Evolutionary conservation across 2,329 filamentous ascomycete genomes (phyloP).

Genomic region (Trichoderma simmonsii): DNA sequence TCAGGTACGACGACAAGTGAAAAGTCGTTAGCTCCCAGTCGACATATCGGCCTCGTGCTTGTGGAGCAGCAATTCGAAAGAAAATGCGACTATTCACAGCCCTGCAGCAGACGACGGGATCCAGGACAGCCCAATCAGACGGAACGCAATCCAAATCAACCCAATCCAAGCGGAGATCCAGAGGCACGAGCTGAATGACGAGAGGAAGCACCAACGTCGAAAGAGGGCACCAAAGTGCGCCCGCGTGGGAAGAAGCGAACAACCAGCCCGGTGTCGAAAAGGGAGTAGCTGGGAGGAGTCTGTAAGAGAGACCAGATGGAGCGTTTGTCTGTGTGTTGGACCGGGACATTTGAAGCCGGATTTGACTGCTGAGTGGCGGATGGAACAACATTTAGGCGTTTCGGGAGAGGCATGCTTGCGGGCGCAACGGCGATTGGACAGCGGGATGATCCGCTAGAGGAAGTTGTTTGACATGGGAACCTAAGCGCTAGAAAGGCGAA

Average conservation of each 20-base stretch:
- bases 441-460: not conserved
- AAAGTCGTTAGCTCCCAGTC: not conserved
- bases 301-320: not conserved
- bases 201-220: not conserved
- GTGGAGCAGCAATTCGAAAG: not conserved
- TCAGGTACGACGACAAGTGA: not conserved
- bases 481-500: not conserved
- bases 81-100: not conserved
- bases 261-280: not conserved
- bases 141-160: not conserved
- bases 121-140: not conserved
- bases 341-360: not conserved
- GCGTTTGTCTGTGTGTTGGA: not conserved
- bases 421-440: slow-evolving; percentile 5
- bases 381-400: slow-evolving; percentile 9
- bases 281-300: not conserved
- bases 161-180: not conserved
- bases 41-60: not conserved
- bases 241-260: not conserved
- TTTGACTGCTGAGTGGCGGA: not conserved
- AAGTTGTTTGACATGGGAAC: not conserved
- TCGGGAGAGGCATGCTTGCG: slow-evolving; percentile 2
- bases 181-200: not conserved
- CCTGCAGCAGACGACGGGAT: not conserved
- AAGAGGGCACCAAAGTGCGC: not conserved